Evolutionary conservation across 805 yeast species (phyloP), one percentile per base, ranked within the genome.

Genomic region (Myxozyma lipomycoides): DNA sequence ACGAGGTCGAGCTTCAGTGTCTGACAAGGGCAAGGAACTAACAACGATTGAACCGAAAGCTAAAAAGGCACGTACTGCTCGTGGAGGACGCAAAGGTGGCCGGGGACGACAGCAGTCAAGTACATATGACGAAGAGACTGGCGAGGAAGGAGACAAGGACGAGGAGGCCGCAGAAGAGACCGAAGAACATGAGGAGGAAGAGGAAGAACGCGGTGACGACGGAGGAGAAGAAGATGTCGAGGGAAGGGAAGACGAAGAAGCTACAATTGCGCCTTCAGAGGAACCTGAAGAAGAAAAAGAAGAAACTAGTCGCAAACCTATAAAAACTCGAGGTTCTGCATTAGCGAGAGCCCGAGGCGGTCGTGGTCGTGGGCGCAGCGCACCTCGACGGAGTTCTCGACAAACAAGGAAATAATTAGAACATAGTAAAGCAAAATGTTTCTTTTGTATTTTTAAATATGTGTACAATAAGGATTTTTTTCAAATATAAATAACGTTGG

Each of bases 251-350:
- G 35, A 22, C 15, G 18, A 10, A 36, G 25, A 15, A 40, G n/a
- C 4, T 32, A 40, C 7, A 45, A 32, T 2, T 40, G 18, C 7
- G 51, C 43, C 4, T 43, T 28, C 17, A 15, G 42, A 58, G 23
- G 48, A 47, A 15, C 49, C 40, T 10, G 40, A 28, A 15, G 56
- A 30, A 21, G 50, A 38, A 28, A 23, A 35, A 18, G 41, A 43
- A 7, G 55, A 59, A 34, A 48, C 2, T 25, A 43, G 45, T 23
- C 61, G 51, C 34, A 48, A 46, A 48, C 56, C 46, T 17, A 55
- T 45, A 23, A 60, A 55, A 24, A 46, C 22, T 22, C 48, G 26
- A 17, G 30, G 23, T 2, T 34, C 47, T 41, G 6, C 58, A 48
- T n/a, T 55, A 24, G 36, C 12, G 10, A 40, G 50, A 6, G 45